Evolutionary conservation across 2,329 filamentous ascomycete species (phyloP), one percentile per base, ranked within the genome.

Genomic region (Helotiales sp.): DNA sequence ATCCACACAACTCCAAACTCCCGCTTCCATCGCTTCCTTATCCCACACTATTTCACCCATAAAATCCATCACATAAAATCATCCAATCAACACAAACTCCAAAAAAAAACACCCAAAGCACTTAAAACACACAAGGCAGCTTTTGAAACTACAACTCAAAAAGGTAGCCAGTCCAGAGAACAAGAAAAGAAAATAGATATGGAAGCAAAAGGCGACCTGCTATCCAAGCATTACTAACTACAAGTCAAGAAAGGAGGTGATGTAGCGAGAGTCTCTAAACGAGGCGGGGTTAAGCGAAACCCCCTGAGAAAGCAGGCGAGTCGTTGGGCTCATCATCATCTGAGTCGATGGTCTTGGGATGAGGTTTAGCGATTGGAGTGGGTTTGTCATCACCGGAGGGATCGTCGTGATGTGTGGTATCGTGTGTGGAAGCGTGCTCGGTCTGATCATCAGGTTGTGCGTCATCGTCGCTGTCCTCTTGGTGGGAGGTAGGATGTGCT

Each of bases 161-260:
- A 44, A 24, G 22, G 13, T 10, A 25, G 13, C 40, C 22, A 25
- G 40, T 15, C 40, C 19, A 44, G 5, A 44, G 5, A n/a, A 44
- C 8, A 42, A 44, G 22, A 44, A 44, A 24, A 44, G 27, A 44
- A 25, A 24, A 44, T 25, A 44, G 3, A 44, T 38, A 19, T 44
- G 27, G 40, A 44, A 44, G 40, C 3, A 24, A 44, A 25, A 13
- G 34, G 40, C 25, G 19, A 13, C 40, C 40, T 44, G 40, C 40
- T 44, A 44, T 44, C 40, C 40, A 44, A 44, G 40, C 40, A 44
- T 44, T 44, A 44, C 40, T 25, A n/a, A n/a, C 27, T 44, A 44
- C 19, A 34, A 25, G 10, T 24, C 15, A 7, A 15, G n/a, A 8
- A 15, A 25, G 3, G 22, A 44, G 9, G n/a, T 12, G 9, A 15